These are phyloP conservation scores for Xylariaceae sp. DNA, from an alignment of 2,329 filamentous ascomycete species.

Conservation along the genomic window DNA sequence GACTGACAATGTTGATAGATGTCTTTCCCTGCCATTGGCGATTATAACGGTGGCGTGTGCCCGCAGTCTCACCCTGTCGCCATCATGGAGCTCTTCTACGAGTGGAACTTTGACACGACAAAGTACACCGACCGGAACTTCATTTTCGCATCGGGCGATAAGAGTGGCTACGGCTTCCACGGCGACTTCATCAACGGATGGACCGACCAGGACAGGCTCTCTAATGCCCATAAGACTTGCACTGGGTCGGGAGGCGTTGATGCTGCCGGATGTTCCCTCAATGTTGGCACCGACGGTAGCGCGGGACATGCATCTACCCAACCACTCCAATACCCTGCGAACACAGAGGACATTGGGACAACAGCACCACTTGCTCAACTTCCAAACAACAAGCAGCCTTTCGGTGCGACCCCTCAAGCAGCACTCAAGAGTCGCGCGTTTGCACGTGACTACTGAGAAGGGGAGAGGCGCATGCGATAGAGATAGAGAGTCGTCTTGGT, in stretches of 20 bases:
- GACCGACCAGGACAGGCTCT: constrained; percentile 34
- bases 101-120: constrained; percentile 34
- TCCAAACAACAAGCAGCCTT: constrained; percentile 8
- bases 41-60: constrained; percentile 39
- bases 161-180: constrained; percentile 52
- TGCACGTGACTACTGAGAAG: background rate
- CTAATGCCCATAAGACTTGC: constrained; percentile 29
- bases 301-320: constrained; percentile 9
- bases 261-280: constrained; percentile 11
- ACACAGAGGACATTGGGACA: constrained; percentile 4
- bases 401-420: constrained; percentile 3
- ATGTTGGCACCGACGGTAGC: constrained; percentile 10
- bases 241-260: constrained; percentile 6
- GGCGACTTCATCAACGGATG: constrained; percentile 51
- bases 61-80: constrained; percentile 44
- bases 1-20: constrained; percentile 3
- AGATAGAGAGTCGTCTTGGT: no score
- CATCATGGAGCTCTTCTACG: constrained; percentile 40
- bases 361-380: constrained; percentile 1
- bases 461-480: no score
- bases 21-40: constrained; percentile 5
- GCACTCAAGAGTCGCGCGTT: constrained; percentile 5
- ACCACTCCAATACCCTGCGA: constrained; percentile 1
- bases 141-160: constrained; percentile 45
- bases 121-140: constrained; percentile 35